Evolutionary conservation across 1,284 basidiomycete genomes (phyloP).

Genomic region (Boletus sp.): DNA sequence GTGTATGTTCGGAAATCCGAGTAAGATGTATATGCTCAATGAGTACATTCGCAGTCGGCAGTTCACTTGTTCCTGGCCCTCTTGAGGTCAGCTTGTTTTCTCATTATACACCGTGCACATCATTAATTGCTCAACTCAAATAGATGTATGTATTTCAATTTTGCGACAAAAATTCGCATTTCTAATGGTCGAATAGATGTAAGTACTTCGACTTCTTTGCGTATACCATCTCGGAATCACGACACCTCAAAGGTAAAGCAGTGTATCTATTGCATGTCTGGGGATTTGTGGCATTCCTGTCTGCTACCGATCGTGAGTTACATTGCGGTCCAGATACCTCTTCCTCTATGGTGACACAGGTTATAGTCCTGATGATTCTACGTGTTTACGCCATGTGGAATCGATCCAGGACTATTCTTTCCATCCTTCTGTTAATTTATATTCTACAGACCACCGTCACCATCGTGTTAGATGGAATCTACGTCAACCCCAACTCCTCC

Average conservation of each 20-base stretch:
- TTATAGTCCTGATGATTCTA: conserved; percentile 8
- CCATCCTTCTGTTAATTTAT: conserved; percentile 1
- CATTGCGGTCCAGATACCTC: background rate
- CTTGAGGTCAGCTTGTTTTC: background rate
- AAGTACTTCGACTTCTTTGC: no score
- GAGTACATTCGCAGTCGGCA: background rate
- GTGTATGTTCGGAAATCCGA: no score
- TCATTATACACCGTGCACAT: background rate
- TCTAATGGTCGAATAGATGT: background rate
- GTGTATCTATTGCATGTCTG: background rate
- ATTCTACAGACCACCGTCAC: background rate
- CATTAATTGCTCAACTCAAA: background rate
- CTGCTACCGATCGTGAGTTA: background rate
- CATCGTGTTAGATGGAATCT: background rate
- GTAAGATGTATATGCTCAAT: background rate
- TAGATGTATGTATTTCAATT: background rate
- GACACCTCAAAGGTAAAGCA: background rate
- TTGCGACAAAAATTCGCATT: background rate
- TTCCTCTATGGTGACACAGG: background rate
- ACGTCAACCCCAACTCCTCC: background rate
- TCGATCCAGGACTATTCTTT: conserved; percentile 18
- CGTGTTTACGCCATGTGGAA: conserved; percentile 24
- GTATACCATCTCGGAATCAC: no score
- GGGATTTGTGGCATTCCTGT: background rate
- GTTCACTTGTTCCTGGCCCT: background rate